Base-by-base conservation (phyloP, 345 rosid species). In the Salix exigua region DNA sequence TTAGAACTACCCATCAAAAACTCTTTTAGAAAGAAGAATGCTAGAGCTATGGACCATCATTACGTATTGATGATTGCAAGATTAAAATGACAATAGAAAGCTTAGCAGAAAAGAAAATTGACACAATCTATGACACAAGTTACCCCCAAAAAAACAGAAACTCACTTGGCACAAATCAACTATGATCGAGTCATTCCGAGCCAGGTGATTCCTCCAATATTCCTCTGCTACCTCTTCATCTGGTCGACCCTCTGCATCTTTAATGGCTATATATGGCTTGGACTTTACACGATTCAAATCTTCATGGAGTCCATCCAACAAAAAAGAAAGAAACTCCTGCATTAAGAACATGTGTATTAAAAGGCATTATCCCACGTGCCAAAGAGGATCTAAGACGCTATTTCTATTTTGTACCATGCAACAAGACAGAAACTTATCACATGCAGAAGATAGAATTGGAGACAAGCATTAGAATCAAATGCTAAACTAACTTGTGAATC, bases 241-340 rank as follows among this genome's bases (percentile, higher is more conserved):
- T 51, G 78, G 78, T 50, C 72, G 72, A 50, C 37, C 75, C 7
- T 76, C 71, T 30, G 71, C 70, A 68, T 81, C 80, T 77, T 76
- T 76, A 68, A 50, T 64, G 69, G 73, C 80, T 42, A 73, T 70
- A 28, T 77, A 77, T 17, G 78, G 78, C 78, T 81, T 81, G 63
- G 25, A 38, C 26, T 77, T 77, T n/a, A 73, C 84, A 37, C 78
- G 72, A 70, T 77, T 73, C 71, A 81, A 38, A 73, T 81, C 83
- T 63, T 81, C 83, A 66, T 81, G 83, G 19, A 81, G 74, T 21
- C 84, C 81, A 69, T 81, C 84, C 78, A 81, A 42, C 78, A 81
- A 25, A 76, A 81, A 81, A 35, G 81, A 74, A 37, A 77, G 78
- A 63, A 81, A 74, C 58, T 81, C 84, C 84, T 81, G 58, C 58